Percentiles rank a stretch among this genome's conserved stretches.
phyloP scores from a whole-genome alignment of 805 yeast genomes.

The Hanseniaspora clermontiae region DNA sequence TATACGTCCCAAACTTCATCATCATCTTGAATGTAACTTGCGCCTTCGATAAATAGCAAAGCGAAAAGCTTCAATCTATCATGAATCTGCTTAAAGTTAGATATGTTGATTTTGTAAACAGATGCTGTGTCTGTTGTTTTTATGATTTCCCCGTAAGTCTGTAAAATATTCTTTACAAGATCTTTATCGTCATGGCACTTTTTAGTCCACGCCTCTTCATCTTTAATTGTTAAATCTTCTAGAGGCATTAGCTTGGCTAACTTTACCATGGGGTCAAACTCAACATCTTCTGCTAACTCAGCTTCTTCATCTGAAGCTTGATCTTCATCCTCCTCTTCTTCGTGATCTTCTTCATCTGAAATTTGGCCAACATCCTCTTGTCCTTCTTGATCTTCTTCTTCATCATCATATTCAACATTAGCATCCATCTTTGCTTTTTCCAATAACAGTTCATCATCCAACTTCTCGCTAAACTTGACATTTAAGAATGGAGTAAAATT shows the following conservation, averaged over 20 bases:
- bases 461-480: conserved; percentile 41
- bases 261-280: conserved; percentile 21
- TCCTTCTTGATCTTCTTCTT: conserved; percentile 44
- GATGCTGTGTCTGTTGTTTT: conserved; percentile 27
- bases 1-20: conserved; percentile 78
- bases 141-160: conserved; percentile 27
- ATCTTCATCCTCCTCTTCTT: neutral
- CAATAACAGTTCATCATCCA: conserved; percentile 29
- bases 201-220: conserved; percentile 59
- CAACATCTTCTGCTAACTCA: conserved; percentile 15
- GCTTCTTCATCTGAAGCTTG: too few relatives aligned
- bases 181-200: conserved; percentile 34
- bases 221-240: conserved; percentile 43
- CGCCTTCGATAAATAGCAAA: conserved; percentile 83
- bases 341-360: neutral
- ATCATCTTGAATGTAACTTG: conserved; percentile 64
- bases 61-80: conserved; percentile 66
- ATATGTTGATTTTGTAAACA: conserved; percentile 35
- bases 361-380: neutral
- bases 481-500: conserved; percentile 64
- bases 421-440: conserved; percentile 12
- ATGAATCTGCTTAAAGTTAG: conserved; percentile 38
- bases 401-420: neutral
- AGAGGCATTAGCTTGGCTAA: conserved; percentile 47
- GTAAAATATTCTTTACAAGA: conserved; percentile 18